These are phyloP conservation scores for Pichia sp. DNA, from an alignment of 1,139 yeast genomes.

Conservation along the genomic window DNA sequence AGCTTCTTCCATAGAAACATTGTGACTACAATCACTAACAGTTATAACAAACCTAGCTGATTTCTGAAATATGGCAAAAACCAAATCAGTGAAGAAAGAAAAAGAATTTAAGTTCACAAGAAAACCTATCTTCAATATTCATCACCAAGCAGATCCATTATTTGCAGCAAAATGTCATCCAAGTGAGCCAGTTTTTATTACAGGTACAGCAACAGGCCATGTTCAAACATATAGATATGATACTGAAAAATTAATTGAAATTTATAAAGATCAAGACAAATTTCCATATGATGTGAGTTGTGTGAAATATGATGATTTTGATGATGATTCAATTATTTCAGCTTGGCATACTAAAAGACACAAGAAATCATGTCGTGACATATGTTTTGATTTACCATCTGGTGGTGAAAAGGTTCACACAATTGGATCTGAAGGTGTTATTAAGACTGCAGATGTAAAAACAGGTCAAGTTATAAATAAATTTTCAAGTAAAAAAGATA, in stretches of 20 bases:
- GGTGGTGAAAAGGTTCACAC: constrained; percentile 54
- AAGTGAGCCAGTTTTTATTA: constrained; percentile 50
- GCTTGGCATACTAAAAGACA: constrained; percentile 87
- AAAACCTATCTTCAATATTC: constrained; percentile 16
- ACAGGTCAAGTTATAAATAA: constrained; percentile 75
- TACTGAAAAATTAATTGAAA: constrained; percentile 37
- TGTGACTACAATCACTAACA: no score
- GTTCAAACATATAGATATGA: constrained; percentile 53
- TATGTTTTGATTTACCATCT: constrained; percentile 52
- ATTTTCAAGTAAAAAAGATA: constrained; percentile 20
- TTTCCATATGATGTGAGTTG: constrained; percentile 16
- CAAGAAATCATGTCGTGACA: constrained; percentile 77
- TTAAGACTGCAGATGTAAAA: constrained; percentile 66
- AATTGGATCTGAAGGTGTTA: constrained; percentile 72
- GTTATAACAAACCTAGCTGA: no score
- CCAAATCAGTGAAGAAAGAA: background rate
- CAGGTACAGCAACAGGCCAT: constrained; percentile 80
- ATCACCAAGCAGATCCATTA: constrained; percentile 42
- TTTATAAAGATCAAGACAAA: constrained; percentile 15
- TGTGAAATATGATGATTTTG: constrained; percentile 16
- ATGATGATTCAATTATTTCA: constrained; percentile 33
- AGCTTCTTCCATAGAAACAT: no score
- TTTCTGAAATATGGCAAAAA: constrained; percentile 6
- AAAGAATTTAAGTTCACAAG: constrained; percentile 13
- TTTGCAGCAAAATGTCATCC: constrained; percentile 84